These are phyloP conservation scores for Galerina marginata DNA, from an alignment of 768 basidiomycete species.

Conservation along the genomic window DNA sequence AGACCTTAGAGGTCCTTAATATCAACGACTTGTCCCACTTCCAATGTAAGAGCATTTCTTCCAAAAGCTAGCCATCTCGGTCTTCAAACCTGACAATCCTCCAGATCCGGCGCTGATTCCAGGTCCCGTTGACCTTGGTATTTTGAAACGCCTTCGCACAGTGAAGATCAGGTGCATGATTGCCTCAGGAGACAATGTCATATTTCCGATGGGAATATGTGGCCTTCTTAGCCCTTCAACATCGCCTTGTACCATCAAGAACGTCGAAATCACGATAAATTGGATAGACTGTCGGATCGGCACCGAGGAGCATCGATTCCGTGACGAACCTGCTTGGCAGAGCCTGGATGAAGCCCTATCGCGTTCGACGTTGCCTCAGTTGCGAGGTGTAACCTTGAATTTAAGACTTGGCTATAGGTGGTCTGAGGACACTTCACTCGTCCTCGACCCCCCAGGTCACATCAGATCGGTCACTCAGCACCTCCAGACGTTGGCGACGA, in stretches of 20 bases:
- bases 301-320: slow-evolving; percentile 3
- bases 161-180: slow-evolving; percentile 1
- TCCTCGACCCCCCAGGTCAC: neutral
- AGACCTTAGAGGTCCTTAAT: slow-evolving; percentile 10
- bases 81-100: neutral
- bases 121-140: slow-evolving; percentile 13
- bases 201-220: slow-evolving; percentile 12
- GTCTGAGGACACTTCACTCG: neutral
- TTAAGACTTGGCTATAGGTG: slow-evolving; percentile 18
- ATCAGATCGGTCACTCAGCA: slow-evolving; percentile 3
- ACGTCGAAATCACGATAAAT: slow-evolving; percentile 6
- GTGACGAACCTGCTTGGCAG: neutral
- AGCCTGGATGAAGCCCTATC: slow-evolving; percentile 7
- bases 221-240: slow-evolving; percentile 4
- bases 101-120: slow-evolving; percentile 8
- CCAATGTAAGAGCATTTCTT: neutral
- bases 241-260: neutral
- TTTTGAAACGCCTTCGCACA: neutral
- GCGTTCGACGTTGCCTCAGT: neutral
- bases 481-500: neutral
- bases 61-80: too few relatives aligned
- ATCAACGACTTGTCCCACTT: slow-evolving; percentile 15
- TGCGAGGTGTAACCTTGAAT: neutral
- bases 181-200: slow-evolving; percentile 8
- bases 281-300: slow-evolving; percentile 16